Base-by-base conservation (phyloP, 2,329 filamentous ascomycete species). In the Pestalotiopsis sp. region DNA sequence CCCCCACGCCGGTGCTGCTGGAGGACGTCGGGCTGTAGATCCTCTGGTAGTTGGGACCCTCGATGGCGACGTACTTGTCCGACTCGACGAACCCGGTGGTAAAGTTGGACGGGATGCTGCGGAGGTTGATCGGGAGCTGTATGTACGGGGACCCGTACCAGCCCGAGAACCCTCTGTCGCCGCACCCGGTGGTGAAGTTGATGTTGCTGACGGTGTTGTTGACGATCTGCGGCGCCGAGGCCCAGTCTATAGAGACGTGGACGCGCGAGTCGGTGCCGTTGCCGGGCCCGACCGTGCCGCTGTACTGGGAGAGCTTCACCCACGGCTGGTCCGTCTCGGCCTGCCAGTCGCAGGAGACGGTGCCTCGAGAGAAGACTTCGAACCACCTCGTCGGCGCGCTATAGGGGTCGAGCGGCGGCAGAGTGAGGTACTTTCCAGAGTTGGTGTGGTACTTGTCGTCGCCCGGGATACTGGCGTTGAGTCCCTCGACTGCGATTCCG, bases 401-500 rank as follows among this genome's bases (percentile, higher is more conserved):
- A 68, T 90, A 91, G 0, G 85, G 87, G 70, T 88, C 88, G 68
- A 92, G 82, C 0, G 85, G 80, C 9, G 87, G 86, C 3, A 91
- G 79, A 0, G 84, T 83, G 3, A 92, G 81, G 2, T 81, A 84
- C 70, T 85, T 84, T 58, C 82, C 84, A 4, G 85, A 83, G 74
- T 87, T 89, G 73, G 75, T 23, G 78, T 91, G 90, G 77, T 84
- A 91, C 69, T 80, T 83, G 77, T 92, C 90, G 71, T 92, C 91
- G 27, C 91, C 90, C 0, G 90, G 89, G 5, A 92, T 86, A 0
- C 88, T 89, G 1, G 89, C 91, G 71, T 92, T 92, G 70, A 84
- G 86, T 1, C 87, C 90, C 75, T 93, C 90, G 1, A 92, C 84
- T 1, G 87, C 82, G 59, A 93, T 81, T 25, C 90, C 89, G 67